Base-by-base conservation (phyloP, 768 basidiomycete species). In the Lactifluus rugatus region DNA sequence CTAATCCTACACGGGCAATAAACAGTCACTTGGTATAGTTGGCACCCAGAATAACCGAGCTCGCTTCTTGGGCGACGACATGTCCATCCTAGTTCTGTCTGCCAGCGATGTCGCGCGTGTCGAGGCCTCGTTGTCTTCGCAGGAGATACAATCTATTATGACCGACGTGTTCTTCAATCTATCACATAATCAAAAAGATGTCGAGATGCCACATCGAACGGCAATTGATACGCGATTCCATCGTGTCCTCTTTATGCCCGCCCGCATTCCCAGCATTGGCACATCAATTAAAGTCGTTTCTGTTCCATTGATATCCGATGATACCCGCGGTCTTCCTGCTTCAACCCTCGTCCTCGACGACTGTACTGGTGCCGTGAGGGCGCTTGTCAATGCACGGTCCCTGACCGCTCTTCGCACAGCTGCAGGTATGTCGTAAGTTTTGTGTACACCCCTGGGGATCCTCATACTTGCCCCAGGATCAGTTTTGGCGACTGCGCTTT, bases 351-450 rank as follows among this genome's bases (percentile, higher is more conserved):
- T 93, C 2, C 65, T 95, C 10, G 83, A 93, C 66, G 87, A 90
- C 61, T 64, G 59, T 2, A 83, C 80, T 0, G 92, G 92, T 1
- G 71, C 73, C 0, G 78, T 84, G n/a, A 84, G 78, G 61, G 90
- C 87, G 0, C 71, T 94, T 34, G 71, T 95, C 19, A 94, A 94
- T 66, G 86, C 92, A 1, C 74, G 84, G 28, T 76, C 75, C 39
- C 71, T 94, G 64, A 94, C 93, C 2, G 87, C 91, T 5, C 70
- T 92, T 31, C 71, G 93, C 44, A 95, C 87, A 56, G 90, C 90
- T 51, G 87, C 87, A 61, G 87, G 90, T 85, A 66, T 57, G 74
- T 68, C 23, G n/a, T 36, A 44, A 17, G 2, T 21, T 28, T 39
- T 14, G 41, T 9, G 17, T n/a, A 44, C 5, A 42, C 3, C 52